These are phyloP conservation scores for Pleurotus pulmonarius DNA, from an alignment of 768 basidiomycete species.

Conservation along the genomic window DNA sequence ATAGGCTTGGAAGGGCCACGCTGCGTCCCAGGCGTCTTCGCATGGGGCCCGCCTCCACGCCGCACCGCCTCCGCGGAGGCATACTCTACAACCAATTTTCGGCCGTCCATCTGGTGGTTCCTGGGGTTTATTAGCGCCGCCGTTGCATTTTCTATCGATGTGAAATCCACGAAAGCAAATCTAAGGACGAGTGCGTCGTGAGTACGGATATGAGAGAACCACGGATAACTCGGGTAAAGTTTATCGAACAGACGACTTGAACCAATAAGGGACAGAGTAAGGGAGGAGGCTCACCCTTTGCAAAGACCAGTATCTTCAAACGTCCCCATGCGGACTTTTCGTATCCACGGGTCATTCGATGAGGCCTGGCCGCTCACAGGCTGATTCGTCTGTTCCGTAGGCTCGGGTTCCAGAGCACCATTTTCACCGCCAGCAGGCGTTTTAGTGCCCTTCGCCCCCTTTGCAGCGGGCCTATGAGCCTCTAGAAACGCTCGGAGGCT, in stretches of 20 bases:
- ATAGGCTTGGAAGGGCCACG: not conserved
- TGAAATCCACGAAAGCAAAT: conserved; percentile 94
- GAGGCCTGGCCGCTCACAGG: not conserved
- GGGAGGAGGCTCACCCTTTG: conserved; percentile 69
- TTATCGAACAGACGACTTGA: not conserved
- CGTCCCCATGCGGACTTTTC: conserved; percentile 89
- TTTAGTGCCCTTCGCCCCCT: conserved; percentile 28
- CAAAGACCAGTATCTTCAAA: conserved; percentile 95
- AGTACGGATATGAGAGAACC: not conserved
- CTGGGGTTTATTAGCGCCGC: conserved; percentile 75
- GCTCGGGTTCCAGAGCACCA: conserved; percentile 23
- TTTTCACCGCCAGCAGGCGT: conserved; percentile 25
- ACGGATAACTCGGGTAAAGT: not conserved
- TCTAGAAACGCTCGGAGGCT: conserved; percentile 73
- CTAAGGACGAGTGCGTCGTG: conserved; percentile 34
- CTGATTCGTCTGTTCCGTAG: conserved; percentile 14
- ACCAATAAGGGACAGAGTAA: not conserved
- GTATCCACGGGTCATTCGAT: conserved; percentile 51
- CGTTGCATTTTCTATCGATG: conserved; percentile 73
- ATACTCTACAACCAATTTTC: conserved; percentile 84
- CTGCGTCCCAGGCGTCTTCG: not conserved
- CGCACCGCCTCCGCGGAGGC: conserved; percentile 88
- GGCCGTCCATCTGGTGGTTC: conserved; percentile 81
- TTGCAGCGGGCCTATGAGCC: conserved; percentile 44
- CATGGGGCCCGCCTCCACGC: conserved; percentile 46